Evolutionary conservation across 768 basidiomycete species (phyloP).

Genomic region (Tephrocybe sp.): DNA sequence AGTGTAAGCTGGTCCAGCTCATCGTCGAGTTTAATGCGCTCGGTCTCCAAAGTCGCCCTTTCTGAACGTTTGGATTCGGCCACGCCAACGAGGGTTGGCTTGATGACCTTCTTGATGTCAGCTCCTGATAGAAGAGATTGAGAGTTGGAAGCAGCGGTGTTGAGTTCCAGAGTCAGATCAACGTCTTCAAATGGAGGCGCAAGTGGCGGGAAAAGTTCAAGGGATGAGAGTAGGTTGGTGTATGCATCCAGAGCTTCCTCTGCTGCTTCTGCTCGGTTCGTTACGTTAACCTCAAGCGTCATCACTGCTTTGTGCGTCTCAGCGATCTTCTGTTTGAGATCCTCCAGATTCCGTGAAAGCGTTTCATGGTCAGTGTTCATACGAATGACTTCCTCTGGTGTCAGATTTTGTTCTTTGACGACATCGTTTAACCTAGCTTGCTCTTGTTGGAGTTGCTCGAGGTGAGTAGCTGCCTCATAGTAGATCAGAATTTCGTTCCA

Average conservation of each 20-base stretch:
- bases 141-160: constrained; percentile 70
- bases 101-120: constrained; percentile 69
- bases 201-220: constrained; percentile 77
- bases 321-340: constrained; percentile 70
- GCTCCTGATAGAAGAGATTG: constrained; percentile 65
- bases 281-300: constrained; percentile 80
- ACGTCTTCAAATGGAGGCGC: constrained; percentile 67
- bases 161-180: constrained; percentile 79
- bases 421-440: constrained; percentile 58
- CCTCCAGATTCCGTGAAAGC: constrained; percentile 68
- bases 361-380: constrained; percentile 91
- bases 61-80: constrained; percentile 73
- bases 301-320: constrained; percentile 73
- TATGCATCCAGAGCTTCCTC: constrained; percentile 84
- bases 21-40: constrained; percentile 77
- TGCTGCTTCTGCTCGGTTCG: constrained; percentile 74
- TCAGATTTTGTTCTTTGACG: constrained; percentile 85
- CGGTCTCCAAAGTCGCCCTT: constrained; percentile 68
- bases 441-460: constrained; percentile 64
- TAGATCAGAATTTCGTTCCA: not conserved
- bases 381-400: constrained; percentile 84
- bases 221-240: constrained; percentile 65
- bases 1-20: constrained; percentile 74
- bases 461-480: constrained; percentile 46
- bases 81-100: constrained; percentile 70